phyloP scores from a whole-genome alignment of 2,329 filamentous ascomycete species.

The Penicillium sp. region DNA sequence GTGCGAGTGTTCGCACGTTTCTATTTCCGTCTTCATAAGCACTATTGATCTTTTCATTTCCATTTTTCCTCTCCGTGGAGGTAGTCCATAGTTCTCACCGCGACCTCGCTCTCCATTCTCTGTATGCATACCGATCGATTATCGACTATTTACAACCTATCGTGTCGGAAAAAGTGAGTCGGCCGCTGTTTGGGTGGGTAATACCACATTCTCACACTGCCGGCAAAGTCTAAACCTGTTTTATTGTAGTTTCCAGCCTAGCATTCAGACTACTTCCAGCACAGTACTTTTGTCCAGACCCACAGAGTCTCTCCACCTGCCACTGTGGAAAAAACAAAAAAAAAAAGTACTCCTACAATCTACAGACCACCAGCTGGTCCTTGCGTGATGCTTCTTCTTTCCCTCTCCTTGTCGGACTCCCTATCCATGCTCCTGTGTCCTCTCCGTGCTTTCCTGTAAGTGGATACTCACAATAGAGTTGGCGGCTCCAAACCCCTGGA shows the following conservation, averaged over 20 bases:
- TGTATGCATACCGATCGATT: not conserved
- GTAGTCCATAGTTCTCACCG: not conserved
- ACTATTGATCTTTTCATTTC: not conserved
- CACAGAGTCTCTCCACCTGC: slow-evolving; percentile 1
- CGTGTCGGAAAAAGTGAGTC: not conserved
- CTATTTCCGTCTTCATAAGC: not conserved
- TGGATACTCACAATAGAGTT: slow-evolving; percentile 23
- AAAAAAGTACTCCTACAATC: not conserved
- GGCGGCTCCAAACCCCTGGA: slow-evolving; percentile 24
- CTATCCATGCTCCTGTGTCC: no score
- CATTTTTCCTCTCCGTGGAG: not conserved
- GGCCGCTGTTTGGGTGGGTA: not conserved
- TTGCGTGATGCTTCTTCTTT: slow-evolving; percentile 16
- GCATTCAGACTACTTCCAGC: not conserved
- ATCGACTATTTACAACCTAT: not conserved
- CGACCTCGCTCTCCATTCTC: no score
- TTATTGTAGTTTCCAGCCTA: not conserved
- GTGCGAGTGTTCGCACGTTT: not conserved
- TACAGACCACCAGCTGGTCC: slow-evolving; percentile 16
- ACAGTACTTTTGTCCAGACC: not conserved
- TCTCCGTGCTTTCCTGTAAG: not conserved
- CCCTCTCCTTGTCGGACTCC: no score
- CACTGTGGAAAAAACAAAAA: not conserved
- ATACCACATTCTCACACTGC: not conserved
- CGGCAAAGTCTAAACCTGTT: slow-evolving; percentile 4